A percentile compares a stretch with the other conserved stretches of the same genome.
These are phyloP conservation scores for Penicillium brasilianum DNA, from an alignment of 2,329 filamentous ascomycete species.

Conservation along the genomic window DNA sequence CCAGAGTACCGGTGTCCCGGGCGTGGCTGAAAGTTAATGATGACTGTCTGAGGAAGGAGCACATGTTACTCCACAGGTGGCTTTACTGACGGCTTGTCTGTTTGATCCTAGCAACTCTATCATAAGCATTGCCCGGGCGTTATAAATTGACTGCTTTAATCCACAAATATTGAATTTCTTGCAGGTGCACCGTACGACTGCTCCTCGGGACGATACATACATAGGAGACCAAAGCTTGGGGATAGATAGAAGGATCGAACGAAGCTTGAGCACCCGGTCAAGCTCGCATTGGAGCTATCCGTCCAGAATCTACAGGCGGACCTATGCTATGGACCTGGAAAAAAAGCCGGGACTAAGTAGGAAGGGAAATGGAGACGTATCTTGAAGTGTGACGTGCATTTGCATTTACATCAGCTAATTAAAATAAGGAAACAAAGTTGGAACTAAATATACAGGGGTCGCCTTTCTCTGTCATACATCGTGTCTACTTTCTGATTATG, in stretches of 20 bases:
- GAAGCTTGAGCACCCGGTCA: too few species aligned
- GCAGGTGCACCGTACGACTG: neutral
- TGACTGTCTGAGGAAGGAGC: too few species aligned
- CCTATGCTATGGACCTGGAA: too few species aligned
- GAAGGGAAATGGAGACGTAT: neutral
- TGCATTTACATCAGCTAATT: slow-evolving; percentile 9
- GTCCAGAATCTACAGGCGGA: too few species aligned
- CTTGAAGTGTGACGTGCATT: neutral
- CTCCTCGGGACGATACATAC: neutral
- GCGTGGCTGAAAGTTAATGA: too few species aligned
- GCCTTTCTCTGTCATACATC: slow-evolving; percentile 2
- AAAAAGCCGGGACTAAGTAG: too few species aligned
- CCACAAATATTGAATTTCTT: neutral
- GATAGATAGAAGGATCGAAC: neutral
- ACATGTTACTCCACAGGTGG: too few species aligned
- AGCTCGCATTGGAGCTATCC: too few species aligned
- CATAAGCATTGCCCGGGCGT: neutral
- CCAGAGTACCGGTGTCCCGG: too few species aligned
- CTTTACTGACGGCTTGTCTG: neutral
- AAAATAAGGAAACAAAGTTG: slow-evolving; percentile 1
- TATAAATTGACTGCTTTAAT: neutral
- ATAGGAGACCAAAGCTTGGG: neutral
- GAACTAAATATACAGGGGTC: slow-evolving; percentile 10
- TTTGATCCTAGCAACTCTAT: neutral
- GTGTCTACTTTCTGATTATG: slow-evolving; percentile 4